Conservation (phyloP, 1,284 basidiomycete genomes). For the Pyrrhoderma noxium region DNA sequence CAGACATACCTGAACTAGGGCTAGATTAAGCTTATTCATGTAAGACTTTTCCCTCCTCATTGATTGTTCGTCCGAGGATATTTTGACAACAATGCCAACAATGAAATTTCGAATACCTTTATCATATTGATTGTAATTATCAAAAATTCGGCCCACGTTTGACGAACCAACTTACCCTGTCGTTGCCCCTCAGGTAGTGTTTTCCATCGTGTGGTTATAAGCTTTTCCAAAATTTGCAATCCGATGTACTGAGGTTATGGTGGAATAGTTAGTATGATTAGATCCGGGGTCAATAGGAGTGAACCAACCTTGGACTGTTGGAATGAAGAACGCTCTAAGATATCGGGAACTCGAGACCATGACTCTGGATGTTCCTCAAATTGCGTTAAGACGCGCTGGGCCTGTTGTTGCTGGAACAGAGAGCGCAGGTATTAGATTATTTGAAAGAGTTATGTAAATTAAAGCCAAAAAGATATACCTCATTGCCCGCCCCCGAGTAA, state of each 20-base stretch:
- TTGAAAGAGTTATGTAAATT: neutral
- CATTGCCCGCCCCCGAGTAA: conserved; percentile 69
- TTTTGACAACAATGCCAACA: conserved; percentile 88
- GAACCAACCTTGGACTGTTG: conserved; percentile 82
- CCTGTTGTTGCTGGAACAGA: conserved; percentile 72
- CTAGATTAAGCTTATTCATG: conserved; percentile 95
- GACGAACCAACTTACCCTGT: conserved; percentile 48
- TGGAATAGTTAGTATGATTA: neutral
- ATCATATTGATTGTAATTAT: neutral
- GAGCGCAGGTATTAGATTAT: conserved; percentile 13
- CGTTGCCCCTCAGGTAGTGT: conserved; percentile 90
- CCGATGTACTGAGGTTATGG: conserved; percentile 70
- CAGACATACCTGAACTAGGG: conserved; percentile 78
- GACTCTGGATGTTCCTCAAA: conserved; percentile 97
- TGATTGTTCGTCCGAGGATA: conserved; percentile 80
- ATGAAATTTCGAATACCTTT: conserved; percentile 96
- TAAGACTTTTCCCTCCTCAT: conserved; percentile 94
- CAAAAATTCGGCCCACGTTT: neutral
- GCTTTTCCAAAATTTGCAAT: conserved; percentile 89
- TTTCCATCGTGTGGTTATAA: conserved; percentile 95
- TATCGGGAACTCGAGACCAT: conserved; percentile 95
- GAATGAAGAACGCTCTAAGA: conserved; percentile 81
- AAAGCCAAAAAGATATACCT: conserved; percentile 41
- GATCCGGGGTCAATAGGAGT: neutral
- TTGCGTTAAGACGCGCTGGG: conserved; percentile 87